phyloP scores from a whole-genome alignment of 768 basidiomycete species.

The Phanerochaete sordida region DNA sequence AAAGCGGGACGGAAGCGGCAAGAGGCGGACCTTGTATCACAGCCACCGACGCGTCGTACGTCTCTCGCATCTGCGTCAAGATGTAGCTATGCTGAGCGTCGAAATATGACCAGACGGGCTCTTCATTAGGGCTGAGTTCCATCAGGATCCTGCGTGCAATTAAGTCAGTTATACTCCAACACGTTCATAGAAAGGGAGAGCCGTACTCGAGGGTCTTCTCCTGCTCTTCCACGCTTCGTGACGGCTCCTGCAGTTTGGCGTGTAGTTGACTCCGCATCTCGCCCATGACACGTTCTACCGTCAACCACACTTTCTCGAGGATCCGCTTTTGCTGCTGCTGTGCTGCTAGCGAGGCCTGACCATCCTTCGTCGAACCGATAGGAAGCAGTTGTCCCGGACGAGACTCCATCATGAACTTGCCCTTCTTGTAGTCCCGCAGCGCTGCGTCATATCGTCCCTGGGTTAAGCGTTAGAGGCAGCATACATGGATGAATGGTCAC shows the following conservation, averaged over 20 bases:
- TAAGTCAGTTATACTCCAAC: neutral
- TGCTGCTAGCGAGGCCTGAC: conserved; percentile 40
- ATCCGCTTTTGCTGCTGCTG: conserved; percentile 88
- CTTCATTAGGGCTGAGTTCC: conserved; percentile 82
- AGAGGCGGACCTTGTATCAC: conserved; percentile 42
- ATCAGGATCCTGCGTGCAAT: conserved; percentile 64
- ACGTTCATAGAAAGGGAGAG: neutral
- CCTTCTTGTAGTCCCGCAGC: conserved; percentile 95
- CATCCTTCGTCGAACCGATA: conserved; percentile 58
- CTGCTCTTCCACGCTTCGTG: conserved; percentile 84
- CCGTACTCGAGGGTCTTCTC: conserved; percentile 95
- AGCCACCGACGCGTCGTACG: conserved; percentile 50
- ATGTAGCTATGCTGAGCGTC: conserved; percentile 91
- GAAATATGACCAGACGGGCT: conserved; percentile 94
- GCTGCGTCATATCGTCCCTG: conserved; percentile 94
- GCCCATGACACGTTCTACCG: conserved; percentile 90
- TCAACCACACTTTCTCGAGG: conserved; percentile 93
- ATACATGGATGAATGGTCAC: conserved; percentile 5
- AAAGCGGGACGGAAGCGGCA: neutral
- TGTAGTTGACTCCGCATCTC: conserved; percentile 82
- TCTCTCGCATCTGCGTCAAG: conserved; percentile 66
- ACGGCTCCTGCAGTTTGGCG: conserved; percentile 77
- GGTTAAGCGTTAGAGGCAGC: neutral
- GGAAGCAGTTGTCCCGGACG: conserved; percentile 85
- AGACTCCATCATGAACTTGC: conserved; percentile 84